Percentiles rank a stretch among this genome's conserved stretches.
Conservation (phyloP, 2,329 filamentous ascomycete species). For the Alternaria dauci region DNA sequence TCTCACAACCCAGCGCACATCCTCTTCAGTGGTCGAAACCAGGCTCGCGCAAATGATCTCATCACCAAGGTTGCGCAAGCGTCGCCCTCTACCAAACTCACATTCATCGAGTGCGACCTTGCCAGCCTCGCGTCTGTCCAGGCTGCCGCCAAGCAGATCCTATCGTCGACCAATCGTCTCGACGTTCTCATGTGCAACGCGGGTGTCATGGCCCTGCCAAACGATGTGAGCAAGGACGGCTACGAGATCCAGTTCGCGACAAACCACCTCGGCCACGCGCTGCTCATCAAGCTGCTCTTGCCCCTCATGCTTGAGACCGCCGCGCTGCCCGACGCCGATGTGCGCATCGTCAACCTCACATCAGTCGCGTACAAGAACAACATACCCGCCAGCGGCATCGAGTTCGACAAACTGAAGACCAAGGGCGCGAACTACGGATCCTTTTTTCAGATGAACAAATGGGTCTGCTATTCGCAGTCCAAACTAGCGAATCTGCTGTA, state of each 20-base stretch:
- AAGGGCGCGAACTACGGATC: conserved; percentile 32
- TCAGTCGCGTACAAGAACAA: conserved; percentile 41
- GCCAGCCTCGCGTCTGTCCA: conserved; percentile 11
- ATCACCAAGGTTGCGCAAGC: conserved; percentile 54
- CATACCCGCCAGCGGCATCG: conserved; percentile 39
- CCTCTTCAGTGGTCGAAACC: conserved; percentile 57
- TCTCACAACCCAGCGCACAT: conserved; percentile 55
- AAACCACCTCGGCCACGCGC: conserved; percentile 60
- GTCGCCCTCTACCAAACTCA: conserved; percentile 47
- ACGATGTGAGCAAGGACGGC: conserved; percentile 55
- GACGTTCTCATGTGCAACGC: conserved; percentile 59
- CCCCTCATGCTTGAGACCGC: conserved; percentile 55
- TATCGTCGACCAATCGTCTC: conserved; percentile 50
- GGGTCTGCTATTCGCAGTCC: conserved; percentile 57
- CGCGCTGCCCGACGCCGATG: conserved; percentile 50
- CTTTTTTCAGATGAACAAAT: conserved; percentile 41
- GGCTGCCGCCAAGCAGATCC: conserved; percentile 6
- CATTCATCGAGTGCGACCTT: conserved; percentile 11
- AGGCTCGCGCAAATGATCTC: conserved; percentile 50
- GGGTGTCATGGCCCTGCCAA: conserved; percentile 52
- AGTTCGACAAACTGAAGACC: conserved; percentile 31
- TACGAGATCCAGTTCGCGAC: conserved; percentile 62
- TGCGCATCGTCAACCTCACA: conserved; percentile 56
- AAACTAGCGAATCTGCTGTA: conserved; percentile 63
- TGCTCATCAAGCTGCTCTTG: conserved; percentile 57